phyloP scores from a whole-genome alignment of 495 filamentous ascomycete species.

The Pyrenopolyporus hunteri region DNA sequence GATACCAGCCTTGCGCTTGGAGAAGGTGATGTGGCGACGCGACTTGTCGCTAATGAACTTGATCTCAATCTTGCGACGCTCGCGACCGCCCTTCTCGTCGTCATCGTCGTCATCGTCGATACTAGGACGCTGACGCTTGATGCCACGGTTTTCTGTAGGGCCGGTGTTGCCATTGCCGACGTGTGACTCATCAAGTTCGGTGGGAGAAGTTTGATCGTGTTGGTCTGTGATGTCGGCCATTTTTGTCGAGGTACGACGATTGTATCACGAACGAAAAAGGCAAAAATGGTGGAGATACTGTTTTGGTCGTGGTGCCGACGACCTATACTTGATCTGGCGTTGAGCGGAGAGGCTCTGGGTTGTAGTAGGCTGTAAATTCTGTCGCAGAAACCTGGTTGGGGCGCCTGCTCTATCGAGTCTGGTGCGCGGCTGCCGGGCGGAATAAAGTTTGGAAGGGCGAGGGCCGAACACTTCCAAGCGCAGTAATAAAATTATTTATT shows the following conservation, averaged over 20 bases:
- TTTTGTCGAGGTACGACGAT: slow-evolving; percentile 47
- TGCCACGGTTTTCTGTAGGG: slow-evolving; percentile 73
- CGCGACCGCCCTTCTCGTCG: slow-evolving; percentile 96
- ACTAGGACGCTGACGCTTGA: slow-evolving; percentile 87
- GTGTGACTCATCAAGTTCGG: slow-evolving; percentile 67
- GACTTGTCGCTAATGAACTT: slow-evolving; percentile 99
- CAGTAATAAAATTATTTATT: slow-evolving; percentile 27
- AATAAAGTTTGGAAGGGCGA: slow-evolving; percentile 53
- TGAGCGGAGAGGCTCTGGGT: slow-evolving; percentile 55
- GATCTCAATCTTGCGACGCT: slow-evolving; percentile 99
- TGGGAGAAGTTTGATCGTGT: slow-evolving; percentile 64
- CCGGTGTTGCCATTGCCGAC: slow-evolving; percentile 67
- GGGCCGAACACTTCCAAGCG: slow-evolving; percentile 40
- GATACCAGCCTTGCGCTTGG: slow-evolving; percentile 99
- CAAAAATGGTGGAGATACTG: slow-evolving; percentile 60
- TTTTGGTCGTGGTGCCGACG: slow-evolving; percentile 64
- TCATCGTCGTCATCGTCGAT: slow-evolving; percentile 97
- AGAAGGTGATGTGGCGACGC: slow-evolving; percentile 99
- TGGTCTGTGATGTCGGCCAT: slow-evolving; percentile 70
- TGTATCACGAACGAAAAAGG: slow-evolving; percentile 60
- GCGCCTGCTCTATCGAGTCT: slow-evolving; percentile 60
- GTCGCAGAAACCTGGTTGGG: slow-evolving; percentile 60
- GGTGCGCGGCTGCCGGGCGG: slow-evolving; percentile 50
- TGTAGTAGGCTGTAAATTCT: slow-evolving; percentile 51
- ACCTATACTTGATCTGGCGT: slow-evolving; percentile 64